A percentile compares a stretch with the other conserved stretches of the same genome.
These are phyloP conservation scores for Mycena haematopus DNA, from an alignment of 768 basidiomycete genomes.

Conservation along the genomic window DNA sequence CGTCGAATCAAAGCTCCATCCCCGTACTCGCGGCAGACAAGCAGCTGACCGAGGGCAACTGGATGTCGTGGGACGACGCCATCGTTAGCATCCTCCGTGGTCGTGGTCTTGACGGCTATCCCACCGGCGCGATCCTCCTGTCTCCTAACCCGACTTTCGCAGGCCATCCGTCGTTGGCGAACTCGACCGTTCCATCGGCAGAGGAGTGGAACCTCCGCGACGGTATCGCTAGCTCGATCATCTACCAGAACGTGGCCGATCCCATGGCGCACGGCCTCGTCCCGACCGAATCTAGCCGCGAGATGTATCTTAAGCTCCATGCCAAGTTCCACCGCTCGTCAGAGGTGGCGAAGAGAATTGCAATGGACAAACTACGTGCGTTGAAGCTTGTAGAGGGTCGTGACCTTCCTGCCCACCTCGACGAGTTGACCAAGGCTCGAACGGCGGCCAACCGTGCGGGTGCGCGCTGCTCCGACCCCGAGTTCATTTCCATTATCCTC, in stretches of 20 bases:
- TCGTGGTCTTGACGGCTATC: too few species aligned
- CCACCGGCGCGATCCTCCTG: too few species aligned
- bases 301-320: background rate
- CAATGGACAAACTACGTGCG: background rate
- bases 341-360: conserved; percentile 11
- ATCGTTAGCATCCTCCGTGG: too few species aligned
- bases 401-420: conserved; percentile 13
- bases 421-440: conserved; percentile 2
- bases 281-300: too few species aligned
- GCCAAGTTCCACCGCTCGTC: conserved; percentile 18
- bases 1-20: background rate
- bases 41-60: background rate
- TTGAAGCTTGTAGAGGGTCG: background rate
- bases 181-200: conserved; percentile 12
- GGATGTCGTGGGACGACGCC: background rate
- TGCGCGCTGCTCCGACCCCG: too few species aligned
- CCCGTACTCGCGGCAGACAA: conserved; percentile 1
- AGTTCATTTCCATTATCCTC: conserved; percentile 13
- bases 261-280: conserved; percentile 13
- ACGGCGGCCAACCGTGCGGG: background rate
- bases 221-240: background rate
- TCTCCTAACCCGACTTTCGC: too few species aligned
- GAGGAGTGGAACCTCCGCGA: conserved; percentile 25
- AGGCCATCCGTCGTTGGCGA: background rate
- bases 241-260: too few species aligned